These are phyloP conservation scores for Scedosporium minutisporum DNA, from an alignment of 2,329 filamentous ascomycete species.

Conservation along the genomic window DNA sequence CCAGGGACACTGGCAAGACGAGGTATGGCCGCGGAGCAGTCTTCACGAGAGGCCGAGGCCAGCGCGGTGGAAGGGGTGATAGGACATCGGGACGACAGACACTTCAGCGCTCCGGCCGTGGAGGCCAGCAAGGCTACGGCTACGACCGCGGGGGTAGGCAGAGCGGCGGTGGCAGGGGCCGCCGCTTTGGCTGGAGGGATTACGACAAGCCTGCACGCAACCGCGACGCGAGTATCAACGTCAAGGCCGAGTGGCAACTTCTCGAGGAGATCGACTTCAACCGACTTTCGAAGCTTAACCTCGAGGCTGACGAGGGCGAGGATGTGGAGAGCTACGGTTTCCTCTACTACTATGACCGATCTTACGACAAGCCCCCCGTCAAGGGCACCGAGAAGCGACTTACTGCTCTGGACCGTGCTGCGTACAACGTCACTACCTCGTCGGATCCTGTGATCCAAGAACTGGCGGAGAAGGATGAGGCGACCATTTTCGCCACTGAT, in stretches of 20 bases:
- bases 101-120: slow-evolving; percentile 63
- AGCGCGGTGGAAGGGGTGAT: slow-evolving; percentile 57
- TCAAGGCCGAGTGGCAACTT: slow-evolving; percentile 91
- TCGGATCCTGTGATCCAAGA: slow-evolving; percentile 96
- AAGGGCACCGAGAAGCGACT: slow-evolving; percentile 84
- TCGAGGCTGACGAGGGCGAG: slow-evolving; percentile 90
- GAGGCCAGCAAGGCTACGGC: slow-evolving; percentile 52
- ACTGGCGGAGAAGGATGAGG: slow-evolving; percentile 89
- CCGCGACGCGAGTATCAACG: slow-evolving; percentile 90
- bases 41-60: slow-evolving; percentile 79
- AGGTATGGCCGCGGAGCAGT: slow-evolving; percentile 84
- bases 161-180: slow-evolving; percentile 59
- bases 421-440: slow-evolving; percentile 96
- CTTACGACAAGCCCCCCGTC: slow-evolving; percentile 86
- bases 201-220: slow-evolving; percentile 97
- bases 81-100: slow-evolving; percentile 45
- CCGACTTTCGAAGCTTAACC: slow-evolving; percentile 86
- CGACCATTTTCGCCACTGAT: slow-evolving; percentile 93
- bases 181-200: slow-evolving; percentile 96
- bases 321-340: slow-evolving; percentile 94
- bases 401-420: slow-evolving; percentile 80
- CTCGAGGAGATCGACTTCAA: slow-evolving; percentile 98
- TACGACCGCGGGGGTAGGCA: slow-evolving; percentile 67
- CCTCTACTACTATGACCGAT: slow-evolving; percentile 95
- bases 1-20: slow-evolving; percentile 73